Base-by-base conservation (phyloP, 2,329 filamentous ascomycete species). In the Xylariomycetidae sp. region DNA sequence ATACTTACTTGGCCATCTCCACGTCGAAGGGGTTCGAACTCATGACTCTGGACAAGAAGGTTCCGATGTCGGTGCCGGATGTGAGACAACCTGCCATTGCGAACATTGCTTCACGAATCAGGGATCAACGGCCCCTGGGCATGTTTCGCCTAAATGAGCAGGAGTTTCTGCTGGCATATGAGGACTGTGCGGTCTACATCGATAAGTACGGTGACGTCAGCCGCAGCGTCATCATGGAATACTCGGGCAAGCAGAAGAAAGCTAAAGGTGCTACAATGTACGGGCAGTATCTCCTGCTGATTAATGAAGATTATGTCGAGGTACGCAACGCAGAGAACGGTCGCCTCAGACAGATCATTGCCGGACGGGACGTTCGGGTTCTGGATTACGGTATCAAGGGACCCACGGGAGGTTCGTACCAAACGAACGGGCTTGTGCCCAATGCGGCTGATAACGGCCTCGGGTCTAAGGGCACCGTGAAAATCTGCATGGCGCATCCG, bases 151-250 rank as follows among this genome's bases (percentile, higher is more conserved):
- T 98, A 34, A 89, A 85, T 45, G 86, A 94, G 38, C 84, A 85
- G 36, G 92, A 95, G 58, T 98, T 97, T 62, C 69, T 98, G 16
- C 79, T 96, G 30, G 87, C 85, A 23, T 98, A 97, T 59, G 86
- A 94, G 61, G 88, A 96, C 60, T 97, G 90, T 50, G 92, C 89
- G 13, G 89, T 98, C 7, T 98, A 97, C 54, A 85, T 97, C 55
- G 94, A 98, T 68, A 96, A 97, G 63, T 88, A 97, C 60, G 92
- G 92, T 46, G 92, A 98, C 41, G 88, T 98, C 17, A 90, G 82
- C 25, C 84, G 94, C 28, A 88, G 84, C 17, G 87, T 97, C 38
- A 89, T 97, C 53, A 95, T 98, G 88, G 88, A 97, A 57, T 98
- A 97, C 59, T 92, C 94, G n/a, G 92, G 92, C 46, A 90, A 84